Conservation (phyloP, 192 early-diverging fungal species). For the Cladochytrium replicatum region DNA sequence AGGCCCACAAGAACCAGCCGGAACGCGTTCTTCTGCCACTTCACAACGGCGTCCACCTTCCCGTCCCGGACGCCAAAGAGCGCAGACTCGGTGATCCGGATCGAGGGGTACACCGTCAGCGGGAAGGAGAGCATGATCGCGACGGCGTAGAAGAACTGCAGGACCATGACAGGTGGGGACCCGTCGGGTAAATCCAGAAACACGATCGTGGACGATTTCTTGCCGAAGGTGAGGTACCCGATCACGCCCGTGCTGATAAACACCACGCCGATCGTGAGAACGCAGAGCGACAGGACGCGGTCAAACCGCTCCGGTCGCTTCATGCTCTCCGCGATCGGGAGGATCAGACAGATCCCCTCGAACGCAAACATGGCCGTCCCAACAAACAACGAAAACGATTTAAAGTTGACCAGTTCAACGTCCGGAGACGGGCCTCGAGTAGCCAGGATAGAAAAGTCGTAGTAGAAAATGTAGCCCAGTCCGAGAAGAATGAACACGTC, state of each 20-base stretch:
- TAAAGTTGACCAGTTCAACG: constrained; percentile 65
- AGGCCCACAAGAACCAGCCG: constrained; percentile 55
- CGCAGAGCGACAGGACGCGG: constrained; percentile 64
- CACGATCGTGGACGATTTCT: constrained; percentile 73
- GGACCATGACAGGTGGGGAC: constrained; percentile 47
- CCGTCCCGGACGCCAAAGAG: constrained; percentile 67
- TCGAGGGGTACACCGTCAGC: constrained; percentile 83
- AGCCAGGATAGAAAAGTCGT: constrained; percentile 60
- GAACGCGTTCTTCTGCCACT: constrained; percentile 81
- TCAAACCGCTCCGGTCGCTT: constrained; percentile 84
- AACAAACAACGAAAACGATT: constrained; percentile 78
- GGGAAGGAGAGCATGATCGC: constrained; percentile 93
- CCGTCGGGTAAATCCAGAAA: constrained; percentile 78
- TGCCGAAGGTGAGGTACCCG: constrained; percentile 79
- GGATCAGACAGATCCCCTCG: constrained; percentile 87
- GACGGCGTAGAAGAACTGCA: constrained; percentile 81
- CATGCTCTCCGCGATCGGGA: constrained; percentile 82
- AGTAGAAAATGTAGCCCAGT: constrained; percentile 72
- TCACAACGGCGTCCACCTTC: constrained; percentile 64
- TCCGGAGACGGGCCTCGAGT: constrained; percentile 54
- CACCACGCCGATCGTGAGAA: constrained; percentile 67
- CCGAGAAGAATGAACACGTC: constrained; percentile 89
- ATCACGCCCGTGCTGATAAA: constrained; percentile 73
- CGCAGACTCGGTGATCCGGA: constrained; percentile 83
- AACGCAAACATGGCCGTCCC: constrained; percentile 91